Percentiles rank a stretch among this genome's conserved stretches.
Evolutionary conservation across 139 green algal genomes (phyloP).

Genomic region (Spirogloea muscicola): DNA sequence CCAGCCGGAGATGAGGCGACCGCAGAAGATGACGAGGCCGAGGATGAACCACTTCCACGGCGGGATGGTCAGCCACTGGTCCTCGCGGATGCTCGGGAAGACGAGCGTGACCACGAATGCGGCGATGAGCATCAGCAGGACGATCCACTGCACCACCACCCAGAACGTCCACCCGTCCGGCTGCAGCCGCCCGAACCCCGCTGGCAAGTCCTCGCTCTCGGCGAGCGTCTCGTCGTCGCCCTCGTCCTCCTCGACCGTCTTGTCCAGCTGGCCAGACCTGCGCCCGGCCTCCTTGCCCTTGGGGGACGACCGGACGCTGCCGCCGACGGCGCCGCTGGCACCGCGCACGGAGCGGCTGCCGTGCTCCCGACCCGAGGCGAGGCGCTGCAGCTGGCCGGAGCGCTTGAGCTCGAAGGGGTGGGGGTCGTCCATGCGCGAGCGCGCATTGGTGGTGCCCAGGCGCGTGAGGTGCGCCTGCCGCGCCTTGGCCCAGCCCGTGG

Average conservation of each 20-base stretch:
- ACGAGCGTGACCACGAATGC: not conserved
- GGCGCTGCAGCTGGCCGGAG: not conserved
- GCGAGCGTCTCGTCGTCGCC: not conserved
- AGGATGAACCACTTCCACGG: not conserved
- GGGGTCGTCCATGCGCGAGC: not conserved
- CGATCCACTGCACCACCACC: not conserved
- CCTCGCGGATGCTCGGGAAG: not conserved
- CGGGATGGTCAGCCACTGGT: not conserved
- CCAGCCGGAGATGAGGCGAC: slow-evolving; percentile 7
- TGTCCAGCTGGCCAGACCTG: not conserved
- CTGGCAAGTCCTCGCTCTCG: not conserved
- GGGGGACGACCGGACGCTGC: not conserved
- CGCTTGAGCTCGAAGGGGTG: not conserved
- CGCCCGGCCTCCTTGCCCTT: not conserved
- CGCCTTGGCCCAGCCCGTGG: too few relatives aligned
- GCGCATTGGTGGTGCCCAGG: too few relatives aligned
- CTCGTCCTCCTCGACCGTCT: not conserved
- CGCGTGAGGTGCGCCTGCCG: too few relatives aligned
- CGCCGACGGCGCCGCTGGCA: not conserved
- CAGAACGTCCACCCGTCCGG: not conserved
- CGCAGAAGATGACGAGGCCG: not conserved
- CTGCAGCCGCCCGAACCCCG: not conserved
- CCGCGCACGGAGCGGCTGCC: not conserved
- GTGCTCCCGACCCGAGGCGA: not conserved
- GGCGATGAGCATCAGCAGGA: not conserved